Percentiles rank a stretch among this genome's conserved stretches.
phyloP scores from a whole-genome alignment of 306 rosid genomes.

The Rosa lucieae region DNA sequence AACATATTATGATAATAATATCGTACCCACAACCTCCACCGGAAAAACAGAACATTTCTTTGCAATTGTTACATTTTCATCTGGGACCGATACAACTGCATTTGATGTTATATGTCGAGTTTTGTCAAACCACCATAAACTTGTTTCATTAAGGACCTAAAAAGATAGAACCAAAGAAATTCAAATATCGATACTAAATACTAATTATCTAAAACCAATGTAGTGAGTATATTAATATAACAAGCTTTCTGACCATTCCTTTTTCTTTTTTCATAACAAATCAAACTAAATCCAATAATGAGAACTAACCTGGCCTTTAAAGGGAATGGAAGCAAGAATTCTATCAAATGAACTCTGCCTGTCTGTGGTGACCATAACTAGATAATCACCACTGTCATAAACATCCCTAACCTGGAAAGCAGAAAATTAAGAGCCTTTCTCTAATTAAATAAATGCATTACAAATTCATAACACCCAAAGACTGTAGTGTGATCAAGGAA shows the following conservation, averaged over 20 bases:
- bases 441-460: neutral
- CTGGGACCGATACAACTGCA: conserved; percentile 78
- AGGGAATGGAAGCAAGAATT: conserved; percentile 95
- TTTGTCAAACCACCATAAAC: conserved; percentile 95
- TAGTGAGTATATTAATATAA: neutral
- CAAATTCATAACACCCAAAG: neutral
- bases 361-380: conserved; percentile 85
- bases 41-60: conserved; percentile 94
- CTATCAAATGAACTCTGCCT: conserved; percentile 96
- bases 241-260: neutral
- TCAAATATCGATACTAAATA: neutral
- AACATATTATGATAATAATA: neutral
- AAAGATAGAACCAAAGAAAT: conserved; percentile 17
- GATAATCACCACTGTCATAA: conserved; percentile 77
- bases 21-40: conserved; percentile 93
- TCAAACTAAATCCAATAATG: neutral
- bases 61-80: conserved; percentile 87
- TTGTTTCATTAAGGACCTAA: conserved; percentile 89
- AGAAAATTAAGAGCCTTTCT: neutral
- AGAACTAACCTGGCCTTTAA: conserved; percentile 82
- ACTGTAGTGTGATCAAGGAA: neutral
- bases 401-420: conserved; percentile 78
- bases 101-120: conserved; percentile 75
- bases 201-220: conserved; percentile 11
- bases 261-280: neutral